phyloP scores from a whole-genome alignment of 805 yeast genomes.

The Nakazawaea pomicola region DNA sequence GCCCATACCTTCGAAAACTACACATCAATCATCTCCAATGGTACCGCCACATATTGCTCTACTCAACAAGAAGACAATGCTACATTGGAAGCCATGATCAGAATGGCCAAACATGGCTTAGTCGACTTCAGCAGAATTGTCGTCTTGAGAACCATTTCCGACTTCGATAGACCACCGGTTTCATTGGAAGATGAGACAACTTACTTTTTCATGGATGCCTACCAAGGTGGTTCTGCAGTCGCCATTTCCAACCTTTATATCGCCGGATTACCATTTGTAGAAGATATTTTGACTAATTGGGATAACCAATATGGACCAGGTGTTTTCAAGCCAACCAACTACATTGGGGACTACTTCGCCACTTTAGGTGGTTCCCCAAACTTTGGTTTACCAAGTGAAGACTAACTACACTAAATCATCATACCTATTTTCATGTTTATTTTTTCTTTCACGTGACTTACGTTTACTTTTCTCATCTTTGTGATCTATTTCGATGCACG shows the following conservation, averaged over 20 bases:
- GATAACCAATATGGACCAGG: constrained; percentile 26
- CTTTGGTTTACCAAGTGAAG: constrained; percentile 20
- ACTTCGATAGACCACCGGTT: constrained; percentile 52
- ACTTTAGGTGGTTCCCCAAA: constrained; percentile 42
- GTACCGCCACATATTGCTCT: constrained; percentile 52
- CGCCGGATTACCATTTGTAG: constrained; percentile 51
- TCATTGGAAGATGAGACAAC: constrained; percentile 37
- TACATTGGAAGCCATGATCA: constrained; percentile 50
- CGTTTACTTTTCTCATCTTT: neutral
- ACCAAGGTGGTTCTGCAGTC: constrained; percentile 46
- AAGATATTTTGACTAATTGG: constrained; percentile 50
- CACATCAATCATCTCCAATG: constrained; percentile 49
- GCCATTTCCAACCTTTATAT: constrained; percentile 45
- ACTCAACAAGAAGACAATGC: constrained; percentile 70
- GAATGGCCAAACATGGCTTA: constrained; percentile 49
- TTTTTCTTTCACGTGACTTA: neutral
- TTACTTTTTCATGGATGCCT: constrained; percentile 42
- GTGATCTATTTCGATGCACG: too few species aligned
- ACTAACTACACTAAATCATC: neutral
- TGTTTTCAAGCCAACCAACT: constrained; percentile 40
- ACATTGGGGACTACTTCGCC: constrained; percentile 57
- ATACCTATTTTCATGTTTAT: neutral
- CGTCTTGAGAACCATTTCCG: constrained; percentile 57
- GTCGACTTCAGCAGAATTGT: constrained; percentile 55
- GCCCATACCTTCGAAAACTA: constrained; percentile 45